Evolutionary conservation across 148 eudicot genomes (phyloP), one percentile per base, ranked within the genome.

Genomic region (Selenicereus undatus): DNA sequence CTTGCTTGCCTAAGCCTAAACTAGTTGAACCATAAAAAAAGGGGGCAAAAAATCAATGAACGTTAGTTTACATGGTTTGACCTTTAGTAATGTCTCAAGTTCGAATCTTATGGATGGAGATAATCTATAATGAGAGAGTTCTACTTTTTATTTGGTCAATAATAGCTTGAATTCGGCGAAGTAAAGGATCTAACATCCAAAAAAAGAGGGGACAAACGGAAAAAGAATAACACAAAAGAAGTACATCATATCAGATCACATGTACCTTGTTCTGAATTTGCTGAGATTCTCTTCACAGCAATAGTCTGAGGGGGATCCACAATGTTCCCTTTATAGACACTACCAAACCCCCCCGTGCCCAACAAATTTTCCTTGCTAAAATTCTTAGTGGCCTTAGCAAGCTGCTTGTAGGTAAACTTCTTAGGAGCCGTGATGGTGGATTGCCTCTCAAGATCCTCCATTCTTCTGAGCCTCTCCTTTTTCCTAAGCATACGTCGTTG

Each of bases 321-420:
- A 39, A 90, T 29, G 10, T 83, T 74, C 11, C 94, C 97, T 85
- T 86, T 89, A 80, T 86, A 93, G 84, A 93, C 97, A 74, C 91
- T 91, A 35, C 97, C 97, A 83, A 90, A 90, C 6, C 94, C 94
- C 24, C 97, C 97, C 70, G 82, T 85, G 32, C 97, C 93, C 56
- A 93, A 65, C 78, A 93, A 68, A 71, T 91, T 91, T 8, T 88
- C 89, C 84, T 87, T 89, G 78, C 87, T 85, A 56, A 93, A 93
- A 36, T 86, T 88, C 30, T 76, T 68, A 12, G 97, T 93, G 17
- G 97, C 97, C 84, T 85, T 90, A 35, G 87, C 81, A 73, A 92
- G 89, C 80, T 90, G 84, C 69, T 83, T 82, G 69, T 89, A 90
- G 21, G 89, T 88, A 54, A 86, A 89, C 83, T 86, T 81, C 73